Conservation (phyloP, 768 basidiomycete species). For the Stropharia rugosoannulata region DNA sequence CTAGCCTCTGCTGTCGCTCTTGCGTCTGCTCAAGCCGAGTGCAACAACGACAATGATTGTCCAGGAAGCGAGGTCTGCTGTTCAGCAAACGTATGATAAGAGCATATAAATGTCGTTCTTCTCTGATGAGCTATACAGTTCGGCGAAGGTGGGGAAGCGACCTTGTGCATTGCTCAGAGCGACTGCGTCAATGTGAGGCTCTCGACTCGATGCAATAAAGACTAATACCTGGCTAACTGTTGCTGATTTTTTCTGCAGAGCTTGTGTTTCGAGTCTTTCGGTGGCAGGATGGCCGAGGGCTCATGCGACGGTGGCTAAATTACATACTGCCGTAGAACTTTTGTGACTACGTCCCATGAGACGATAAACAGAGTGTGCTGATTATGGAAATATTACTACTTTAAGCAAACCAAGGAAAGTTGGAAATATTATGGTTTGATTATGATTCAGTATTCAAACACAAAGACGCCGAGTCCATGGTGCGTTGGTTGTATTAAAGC, state of each 20-base stretch:
- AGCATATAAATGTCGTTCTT: no score
- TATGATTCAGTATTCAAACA: no score
- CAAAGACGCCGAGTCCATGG: no score
- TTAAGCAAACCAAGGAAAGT: no score
- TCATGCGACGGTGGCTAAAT: slow-evolving; percentile 4
- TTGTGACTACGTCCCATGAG: not conserved
- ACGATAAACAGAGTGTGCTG: not conserved
- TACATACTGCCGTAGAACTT: not conserved
- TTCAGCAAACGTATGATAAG: not conserved
- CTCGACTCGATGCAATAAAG: not conserved
- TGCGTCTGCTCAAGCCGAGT: not conserved
- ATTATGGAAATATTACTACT: not conserved
- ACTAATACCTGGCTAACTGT: not conserved
- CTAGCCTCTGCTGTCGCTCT: not conserved
- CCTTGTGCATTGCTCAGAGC: slow-evolving; percentile 2
- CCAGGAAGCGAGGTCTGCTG: slow-evolving; percentile 9
- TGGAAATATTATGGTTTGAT: no score
- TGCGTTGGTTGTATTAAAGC: no score
- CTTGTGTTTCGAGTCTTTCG: slow-evolving; percentile 1
- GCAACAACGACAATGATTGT: slow-evolving; percentile 3
- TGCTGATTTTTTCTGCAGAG: not conserved
- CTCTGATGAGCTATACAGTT: not conserved
- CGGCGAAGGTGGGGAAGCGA: slow-evolving; percentile 4
- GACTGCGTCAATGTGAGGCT: not conserved
- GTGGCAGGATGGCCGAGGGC: not conserved